Evolutionary conservation across 2,329 filamentous ascomycete genomes (phyloP), one percentile per base, ranked within the genome.

Genomic region (Botrytis paeoniae): DNA sequence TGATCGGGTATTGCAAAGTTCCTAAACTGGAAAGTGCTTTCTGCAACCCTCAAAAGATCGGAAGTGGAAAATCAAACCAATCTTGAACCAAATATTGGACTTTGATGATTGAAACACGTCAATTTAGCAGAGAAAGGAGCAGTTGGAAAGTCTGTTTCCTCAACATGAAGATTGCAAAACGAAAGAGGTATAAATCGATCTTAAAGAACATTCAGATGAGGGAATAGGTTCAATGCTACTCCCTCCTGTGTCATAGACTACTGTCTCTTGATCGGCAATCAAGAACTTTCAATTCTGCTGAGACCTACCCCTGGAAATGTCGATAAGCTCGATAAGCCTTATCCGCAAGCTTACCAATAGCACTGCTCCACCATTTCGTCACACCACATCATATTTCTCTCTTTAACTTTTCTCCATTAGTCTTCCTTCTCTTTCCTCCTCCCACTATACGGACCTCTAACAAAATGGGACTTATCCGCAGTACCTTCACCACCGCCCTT

Each of bases 381-480:
- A 62, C 35, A 59, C 57, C 57, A 60, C 57, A 60, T 37, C 57
- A 62, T 32, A 60, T 22, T 60, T 60, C 57, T n/a, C 35, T 41
- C 35, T 61, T 37, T 37, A 25, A 57, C n/a, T 35, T 41, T 54
- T 54, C 45, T 14, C 18, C 48, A 54, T 29, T 51, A 68, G 45
- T 29, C 64, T 29, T 39, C 51, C 51, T 12, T 35, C 6, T 29
- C 35, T n/a, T 32, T 41, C 32, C 35, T 16, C 8, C 51, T 45
- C n/a, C 25, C 25, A n/a, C 63, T 29, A 60, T 41, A 48, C 22
- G 29, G 18, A 45, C 29, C 4, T 37, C 57, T n/a, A 37, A 10
- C 48, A 73, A 51, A 71, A 78, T 78, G 75, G 76, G 76, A 29
- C 51, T 76, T 37, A 64, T 77, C 12, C 74, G 75, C n/a, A 77